Evolutionary conservation across 495 filamentous ascomycete genomes (phyloP).

Genomic region (Penicillium fimorum): DNA sequence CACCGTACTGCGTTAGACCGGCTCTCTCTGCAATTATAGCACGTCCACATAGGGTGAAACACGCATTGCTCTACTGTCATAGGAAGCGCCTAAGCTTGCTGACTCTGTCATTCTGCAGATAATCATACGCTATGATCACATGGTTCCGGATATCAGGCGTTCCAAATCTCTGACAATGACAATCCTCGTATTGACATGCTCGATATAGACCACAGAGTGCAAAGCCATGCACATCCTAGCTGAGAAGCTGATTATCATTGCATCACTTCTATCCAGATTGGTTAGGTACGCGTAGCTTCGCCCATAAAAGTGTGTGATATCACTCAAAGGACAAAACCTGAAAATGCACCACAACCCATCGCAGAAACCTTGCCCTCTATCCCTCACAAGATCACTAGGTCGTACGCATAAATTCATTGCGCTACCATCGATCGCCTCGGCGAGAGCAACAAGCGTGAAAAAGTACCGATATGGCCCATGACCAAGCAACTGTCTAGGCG

Average conservation of each 20-base stretch:
- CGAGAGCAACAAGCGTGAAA: constrained; percentile 48
- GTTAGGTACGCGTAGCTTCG: neutral
- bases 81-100: neutral
- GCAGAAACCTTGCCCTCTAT: no score
- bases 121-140: neutral
- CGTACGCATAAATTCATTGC: no score
- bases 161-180: neutral
- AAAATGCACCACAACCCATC: neutral
- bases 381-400: no score
- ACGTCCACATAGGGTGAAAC: neutral
- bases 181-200: neutral
- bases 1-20: neutral
- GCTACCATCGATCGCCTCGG: constrained; percentile 30
- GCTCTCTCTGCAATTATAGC: neutral
- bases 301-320: neutral
- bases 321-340: neutral
- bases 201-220: neutral
- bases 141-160: neutral
- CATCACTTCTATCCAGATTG: neutral
- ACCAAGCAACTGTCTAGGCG: constrained; percentile 34
- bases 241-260: neutral
- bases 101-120: neutral
- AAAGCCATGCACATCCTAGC: neutral
- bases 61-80: neutral
- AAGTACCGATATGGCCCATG: constrained; percentile 10